A percentile compares a stretch with the other conserved stretches of the same genome.
phyloP scores from a whole-genome alignment of 2,329 filamentous ascomycete species.

The Colletotrichum higginsianum region DNA sequence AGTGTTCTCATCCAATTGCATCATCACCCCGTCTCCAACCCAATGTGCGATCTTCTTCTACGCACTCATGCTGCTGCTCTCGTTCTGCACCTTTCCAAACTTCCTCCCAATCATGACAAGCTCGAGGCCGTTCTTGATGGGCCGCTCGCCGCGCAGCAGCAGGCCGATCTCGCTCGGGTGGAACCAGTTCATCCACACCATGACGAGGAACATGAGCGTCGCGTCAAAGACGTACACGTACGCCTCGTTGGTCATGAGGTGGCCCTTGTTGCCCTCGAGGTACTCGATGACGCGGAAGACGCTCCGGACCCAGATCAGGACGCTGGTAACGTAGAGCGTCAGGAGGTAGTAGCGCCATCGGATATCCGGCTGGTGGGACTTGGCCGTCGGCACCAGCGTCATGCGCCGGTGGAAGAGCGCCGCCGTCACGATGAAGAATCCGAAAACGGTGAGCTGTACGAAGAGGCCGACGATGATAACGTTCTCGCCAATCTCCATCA shows the following conservation, averaged over 20 bases:
- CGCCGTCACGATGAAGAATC: slow-evolving; percentile 64
- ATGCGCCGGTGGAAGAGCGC: slow-evolving; percentile 59
- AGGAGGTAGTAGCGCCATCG: slow-evolving; percentile 51
- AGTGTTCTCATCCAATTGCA: neutral
- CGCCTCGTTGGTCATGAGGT: slow-evolving; percentile 57
- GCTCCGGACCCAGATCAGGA: slow-evolving; percentile 61
- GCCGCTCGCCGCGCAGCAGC: slow-evolving; percentile 31
- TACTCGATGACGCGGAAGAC: slow-evolving; percentile 65
- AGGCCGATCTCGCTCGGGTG: slow-evolving; percentile 41
- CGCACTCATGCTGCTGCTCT: slow-evolving; percentile 28
- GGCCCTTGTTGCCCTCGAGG: slow-evolving; percentile 57
- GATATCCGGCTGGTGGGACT: slow-evolving; percentile 33
- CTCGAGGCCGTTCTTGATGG: slow-evolving; percentile 37
- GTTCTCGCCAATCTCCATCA: slow-evolving; percentile 55
- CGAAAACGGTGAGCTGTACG: slow-evolving; percentile 68
- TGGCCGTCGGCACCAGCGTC: slow-evolving; percentile 43
- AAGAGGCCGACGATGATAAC: slow-evolving; percentile 67
- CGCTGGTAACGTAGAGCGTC: slow-evolving; percentile 51
- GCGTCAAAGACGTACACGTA: slow-evolving; percentile 63
- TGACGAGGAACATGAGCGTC: slow-evolving; percentile 57
- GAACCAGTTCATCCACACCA: slow-evolving; percentile 48
- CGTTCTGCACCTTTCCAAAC: slow-evolving; percentile 19
- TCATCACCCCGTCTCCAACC: neutral
- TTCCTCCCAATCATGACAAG: slow-evolving; percentile 18
- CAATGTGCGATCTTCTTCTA: neutral